Percentiles rank a stretch among this genome's conserved stretches.
phyloP scores from a whole-genome alignment of 2,329 filamentous ascomycete species.

The Mariannaea elegans region DNA sequence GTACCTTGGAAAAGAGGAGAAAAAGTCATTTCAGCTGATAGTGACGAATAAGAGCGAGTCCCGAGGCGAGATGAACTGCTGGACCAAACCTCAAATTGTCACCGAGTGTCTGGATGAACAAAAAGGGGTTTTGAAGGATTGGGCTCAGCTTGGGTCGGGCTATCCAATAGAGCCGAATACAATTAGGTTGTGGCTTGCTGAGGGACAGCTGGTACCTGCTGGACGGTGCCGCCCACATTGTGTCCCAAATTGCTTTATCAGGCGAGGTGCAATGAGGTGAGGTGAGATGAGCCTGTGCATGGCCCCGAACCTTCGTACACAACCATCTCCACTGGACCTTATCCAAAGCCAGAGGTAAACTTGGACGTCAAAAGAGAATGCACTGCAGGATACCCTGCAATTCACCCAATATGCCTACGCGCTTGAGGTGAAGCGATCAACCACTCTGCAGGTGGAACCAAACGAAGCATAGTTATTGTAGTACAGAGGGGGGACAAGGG shows the following conservation, averaged over 20 bases:
- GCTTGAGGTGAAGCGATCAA: conserved; percentile 3
- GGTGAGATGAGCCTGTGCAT: not conserved
- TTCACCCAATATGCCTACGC: no score
- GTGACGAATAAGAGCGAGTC: not conserved
- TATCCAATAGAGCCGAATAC: not conserved
- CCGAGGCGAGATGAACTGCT: conserved; percentile 5
- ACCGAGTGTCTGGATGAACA: conserved; percentile 9
- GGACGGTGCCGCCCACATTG: not conserved
- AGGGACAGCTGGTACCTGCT: not conserved
- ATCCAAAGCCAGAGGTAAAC: not conserved
- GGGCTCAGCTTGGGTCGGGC: not conserved
- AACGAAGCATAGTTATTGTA: conserved; percentile 32
- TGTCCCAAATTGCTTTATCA: not conserved
- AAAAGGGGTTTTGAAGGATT: not conserved
- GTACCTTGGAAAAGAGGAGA: not conserved
- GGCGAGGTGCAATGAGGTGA: not conserved
- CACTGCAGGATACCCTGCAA: no score
- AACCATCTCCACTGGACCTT: no score
- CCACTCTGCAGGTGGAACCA: conserved; percentile 33
- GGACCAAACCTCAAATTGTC: conserved; percentile 2
- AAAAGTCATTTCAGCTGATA: not conserved
- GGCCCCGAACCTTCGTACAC: not conserved
- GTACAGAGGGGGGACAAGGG: conserved; percentile 14
- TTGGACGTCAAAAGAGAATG: conserved; percentile 8
- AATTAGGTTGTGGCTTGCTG: conserved; percentile 1